Percentiles rank a stretch among this genome's conserved stretches.
These are phyloP conservation scores for Oryza glumipatula DNA, from an alignment of 176 grass and related monocot species.

Conservation along the genomic window DNA sequence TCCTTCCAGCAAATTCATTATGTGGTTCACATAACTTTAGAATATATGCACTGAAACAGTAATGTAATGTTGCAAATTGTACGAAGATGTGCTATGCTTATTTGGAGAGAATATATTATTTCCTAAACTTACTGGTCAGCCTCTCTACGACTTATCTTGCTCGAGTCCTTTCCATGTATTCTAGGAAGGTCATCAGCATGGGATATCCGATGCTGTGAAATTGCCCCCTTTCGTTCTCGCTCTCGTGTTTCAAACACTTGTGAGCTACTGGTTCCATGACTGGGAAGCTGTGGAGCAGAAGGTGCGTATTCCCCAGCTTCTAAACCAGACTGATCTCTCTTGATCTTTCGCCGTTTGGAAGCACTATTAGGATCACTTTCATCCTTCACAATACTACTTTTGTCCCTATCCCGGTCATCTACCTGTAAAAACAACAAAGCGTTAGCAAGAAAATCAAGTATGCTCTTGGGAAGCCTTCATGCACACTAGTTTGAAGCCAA, in stretches of 20 bases:
- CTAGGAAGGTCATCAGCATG: constrained; percentile 77
- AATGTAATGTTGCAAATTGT: constrained; percentile 8
- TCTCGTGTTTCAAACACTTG: constrained; percentile 70
- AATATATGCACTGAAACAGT: background rate
- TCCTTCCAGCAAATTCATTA: background rate
- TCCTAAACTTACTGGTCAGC: constrained; percentile 83
- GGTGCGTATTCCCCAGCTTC: constrained; percentile 84
- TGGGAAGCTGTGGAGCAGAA: constrained; percentile 55
- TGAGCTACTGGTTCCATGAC: constrained; percentile 47
- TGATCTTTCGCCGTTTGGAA: constrained; percentile 83
- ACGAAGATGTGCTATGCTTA: background rate
- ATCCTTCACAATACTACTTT: constrained; percentile 67
- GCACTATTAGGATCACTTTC: constrained; percentile 67
- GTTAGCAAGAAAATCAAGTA: constrained; percentile 22
- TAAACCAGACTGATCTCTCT: constrained; percentile 71
- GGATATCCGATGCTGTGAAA: constrained; percentile 64
- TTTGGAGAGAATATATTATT: constrained; percentile 35
- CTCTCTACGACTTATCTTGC: constrained; percentile 86
- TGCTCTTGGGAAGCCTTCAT: background rate
- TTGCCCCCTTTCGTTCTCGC: constrained; percentile 77
- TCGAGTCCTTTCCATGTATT: constrained; percentile 83
- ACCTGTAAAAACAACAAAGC: constrained; percentile 52
- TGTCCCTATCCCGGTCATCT: constrained; percentile 91
- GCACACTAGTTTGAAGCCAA: background rate
- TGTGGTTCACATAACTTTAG: constrained; percentile 1